Evolutionary conservation across 768 basidiomycete genomes (phyloP).

Genomic region (Russula emetica): DNA sequence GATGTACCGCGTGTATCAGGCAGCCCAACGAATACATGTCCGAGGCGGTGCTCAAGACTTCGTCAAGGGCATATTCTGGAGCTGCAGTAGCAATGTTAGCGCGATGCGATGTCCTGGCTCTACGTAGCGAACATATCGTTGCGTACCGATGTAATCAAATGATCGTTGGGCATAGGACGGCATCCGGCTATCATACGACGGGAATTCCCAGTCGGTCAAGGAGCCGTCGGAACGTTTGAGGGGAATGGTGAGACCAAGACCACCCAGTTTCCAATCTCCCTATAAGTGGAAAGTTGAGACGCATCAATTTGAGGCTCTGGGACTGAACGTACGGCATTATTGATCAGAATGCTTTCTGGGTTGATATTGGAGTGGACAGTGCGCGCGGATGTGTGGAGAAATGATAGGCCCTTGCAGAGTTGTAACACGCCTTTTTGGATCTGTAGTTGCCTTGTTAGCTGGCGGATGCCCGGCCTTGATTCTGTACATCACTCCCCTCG

Average conservation of each 20-base stretch:
- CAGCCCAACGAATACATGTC: conserved; percentile 95
- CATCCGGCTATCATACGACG: conserved; percentile 76
- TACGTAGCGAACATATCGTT: neutral
- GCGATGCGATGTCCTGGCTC: neutral
- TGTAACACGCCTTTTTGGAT: conserved; percentile 97
- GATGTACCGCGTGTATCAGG: conserved; percentile 87
- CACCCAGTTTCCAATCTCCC: conserved; percentile 98
- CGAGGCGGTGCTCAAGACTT: conserved; percentile 77
- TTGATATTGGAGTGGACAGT: conserved; percentile 89
- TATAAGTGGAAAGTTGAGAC: conserved; percentile 34
- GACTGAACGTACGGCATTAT: conserved; percentile 65
- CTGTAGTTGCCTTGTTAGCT: conserved; percentile 38
- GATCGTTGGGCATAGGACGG: conserved; percentile 84
- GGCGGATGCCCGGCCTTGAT: conserved; percentile 4
- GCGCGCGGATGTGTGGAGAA: conserved; percentile 88
- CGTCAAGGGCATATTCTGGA: conserved; percentile 92
- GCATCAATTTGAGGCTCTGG: conserved; percentile 13
- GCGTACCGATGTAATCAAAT: conserved; percentile 88
- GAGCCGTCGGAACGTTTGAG: conserved; percentile 63
- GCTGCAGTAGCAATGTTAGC: conserved; percentile 45
- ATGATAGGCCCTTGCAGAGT: conserved; percentile 82
- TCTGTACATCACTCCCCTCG: conserved; percentile 52
- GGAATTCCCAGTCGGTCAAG: conserved; percentile 84
- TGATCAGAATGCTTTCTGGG: conserved; percentile 85
- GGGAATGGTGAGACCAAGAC: conserved; percentile 82